Evolutionary conservation across 2,329 filamentous ascomycete species (phyloP), one percentile per base, ranked within the genome.

Genomic region (Apiospora arundinis): DNA sequence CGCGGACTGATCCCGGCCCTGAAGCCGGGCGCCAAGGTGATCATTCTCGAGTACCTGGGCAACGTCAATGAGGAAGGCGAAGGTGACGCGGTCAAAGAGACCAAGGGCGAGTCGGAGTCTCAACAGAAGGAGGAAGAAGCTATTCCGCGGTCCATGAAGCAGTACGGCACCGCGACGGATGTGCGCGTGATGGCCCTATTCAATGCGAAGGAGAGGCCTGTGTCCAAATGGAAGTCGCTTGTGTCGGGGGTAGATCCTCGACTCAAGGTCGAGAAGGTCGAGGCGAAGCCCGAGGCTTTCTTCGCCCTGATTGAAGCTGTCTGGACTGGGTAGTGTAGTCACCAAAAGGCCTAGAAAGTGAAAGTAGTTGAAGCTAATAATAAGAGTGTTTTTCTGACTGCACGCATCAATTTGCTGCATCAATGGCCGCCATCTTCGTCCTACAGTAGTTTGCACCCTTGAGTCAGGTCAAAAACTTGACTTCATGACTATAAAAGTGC

Each of bases 121-220:
- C 8, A 49, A 12, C 18, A 49, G n/a, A 71, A 67, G 2, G 74
- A 76, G n/a, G 75, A 71, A 11, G 74, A 73, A 5, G 40, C 74
- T 60, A 72, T 82, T 69, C 80, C 82, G 44, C 77, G 79, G 45
- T 82, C 80, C 7, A 80, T 82, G 52, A 60, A 60, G 28, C 52
- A 60, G 72, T 81, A 81, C 77, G 81, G 80, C 40, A 83, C 80
- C 6, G 80, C 79, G 28, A 86, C 83, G 16, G 87, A 89, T 76
- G 70, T 89, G 73, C 79, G 84, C 65, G 83, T 89, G 82, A 84
- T 87, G 82, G 82, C 83, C 4, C 74, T 87, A 7, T 85, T 86
- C 67, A 88, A 86, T 73, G 81, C 81, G 2, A 82, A 83, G 73
- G 86, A 88, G 78, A 80, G 86, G 25, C 80, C 82, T 0, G 81